A percentile compares a stretch with the other conserved stretches of the same genome.
Evolutionary conservation across 2,329 filamentous ascomycete genomes (phyloP).

Genomic region (Fusarium veterinarium): DNA sequence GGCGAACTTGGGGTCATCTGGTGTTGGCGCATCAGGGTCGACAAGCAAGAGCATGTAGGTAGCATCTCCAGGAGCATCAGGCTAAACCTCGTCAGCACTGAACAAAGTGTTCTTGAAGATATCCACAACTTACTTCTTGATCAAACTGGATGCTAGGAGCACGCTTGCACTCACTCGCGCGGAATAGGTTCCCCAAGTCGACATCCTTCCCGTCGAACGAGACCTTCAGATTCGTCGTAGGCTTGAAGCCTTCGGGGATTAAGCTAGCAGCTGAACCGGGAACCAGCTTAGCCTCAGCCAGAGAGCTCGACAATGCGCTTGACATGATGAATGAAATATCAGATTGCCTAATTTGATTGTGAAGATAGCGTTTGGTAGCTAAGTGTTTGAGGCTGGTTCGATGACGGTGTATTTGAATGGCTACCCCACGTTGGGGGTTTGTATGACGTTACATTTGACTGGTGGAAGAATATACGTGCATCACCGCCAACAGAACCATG

Average conservation of each 20-base stretch:
- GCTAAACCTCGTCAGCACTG: conserved; percentile 14
- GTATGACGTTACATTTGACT: conserved; percentile 24
- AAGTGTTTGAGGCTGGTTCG: conserved; percentile 7
- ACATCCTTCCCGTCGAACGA: conserved; percentile 50
- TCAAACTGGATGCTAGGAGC: conserved; percentile 52
- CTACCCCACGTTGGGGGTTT: conserved; percentile 36
- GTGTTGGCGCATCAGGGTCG: conserved; percentile 66
- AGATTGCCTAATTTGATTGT: background rate
- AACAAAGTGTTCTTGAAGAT: background rate
- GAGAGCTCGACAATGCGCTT: conserved; percentile 44
- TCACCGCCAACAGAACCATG: background rate
- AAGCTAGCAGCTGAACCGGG: conserved; percentile 54
- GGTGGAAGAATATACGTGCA: conserved; percentile 24
- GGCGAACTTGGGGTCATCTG: conserved; percentile 64
- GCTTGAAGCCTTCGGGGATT: conserved; percentile 57
- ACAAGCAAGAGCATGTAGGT: conserved; percentile 62
- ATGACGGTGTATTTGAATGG: conserved; percentile 34
- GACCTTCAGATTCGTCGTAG: conserved; percentile 54
- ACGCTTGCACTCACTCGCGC: conserved; percentile 52
- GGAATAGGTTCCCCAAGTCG: conserved; percentile 54
- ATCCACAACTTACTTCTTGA: conserved; percentile 43
- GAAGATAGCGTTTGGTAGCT: background rate
- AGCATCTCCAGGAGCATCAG: conserved; percentile 41
- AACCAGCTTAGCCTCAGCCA: conserved; percentile 53
- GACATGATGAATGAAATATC: conserved; percentile 26